Conservation (phyloP, 176 grass and related monocot genomes). For the Carex pumila region DNA sequence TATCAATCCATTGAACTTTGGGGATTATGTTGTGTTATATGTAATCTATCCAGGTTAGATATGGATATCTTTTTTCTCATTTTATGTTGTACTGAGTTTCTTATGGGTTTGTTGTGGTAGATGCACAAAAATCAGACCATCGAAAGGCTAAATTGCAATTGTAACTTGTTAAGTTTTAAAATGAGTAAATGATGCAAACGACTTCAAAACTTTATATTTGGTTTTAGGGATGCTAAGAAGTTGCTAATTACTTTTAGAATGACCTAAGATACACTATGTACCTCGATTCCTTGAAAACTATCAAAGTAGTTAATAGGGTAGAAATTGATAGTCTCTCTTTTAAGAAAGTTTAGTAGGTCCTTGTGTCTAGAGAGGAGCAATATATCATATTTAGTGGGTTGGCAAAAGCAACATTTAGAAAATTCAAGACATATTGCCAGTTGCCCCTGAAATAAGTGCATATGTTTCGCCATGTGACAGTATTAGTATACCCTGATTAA, state of each 20-base stretch:
- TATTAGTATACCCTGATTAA: neutral
- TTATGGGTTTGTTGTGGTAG: neutral
- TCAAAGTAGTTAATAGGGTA: neutral
- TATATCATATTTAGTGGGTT: neutral
- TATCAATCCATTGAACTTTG: conserved; percentile 59
- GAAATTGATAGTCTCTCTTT: neutral
- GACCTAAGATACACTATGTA: neutral
- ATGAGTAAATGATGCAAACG: neutral
- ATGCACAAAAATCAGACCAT: neutral
- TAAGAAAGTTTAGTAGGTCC: neutral
- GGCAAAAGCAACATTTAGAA: neutral
- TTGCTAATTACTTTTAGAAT: neutral
- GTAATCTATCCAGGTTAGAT: conserved; percentile 73
- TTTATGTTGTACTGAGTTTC: conserved; percentile 12
- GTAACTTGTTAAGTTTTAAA: neutral
- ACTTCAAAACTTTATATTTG: neutral
- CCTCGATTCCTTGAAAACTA: neutral
- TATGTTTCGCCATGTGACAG: neutral
- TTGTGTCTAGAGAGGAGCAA: neutral
- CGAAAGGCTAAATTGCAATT: neutral
- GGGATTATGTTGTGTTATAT: conserved; percentile 63
- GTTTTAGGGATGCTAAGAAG: neutral
- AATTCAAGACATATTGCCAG: neutral
- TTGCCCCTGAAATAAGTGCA: neutral
- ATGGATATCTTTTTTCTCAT: neutral